Conservation (phyloP, 352 stramenopile genomes). For the Pythium aquatile region DNA sequence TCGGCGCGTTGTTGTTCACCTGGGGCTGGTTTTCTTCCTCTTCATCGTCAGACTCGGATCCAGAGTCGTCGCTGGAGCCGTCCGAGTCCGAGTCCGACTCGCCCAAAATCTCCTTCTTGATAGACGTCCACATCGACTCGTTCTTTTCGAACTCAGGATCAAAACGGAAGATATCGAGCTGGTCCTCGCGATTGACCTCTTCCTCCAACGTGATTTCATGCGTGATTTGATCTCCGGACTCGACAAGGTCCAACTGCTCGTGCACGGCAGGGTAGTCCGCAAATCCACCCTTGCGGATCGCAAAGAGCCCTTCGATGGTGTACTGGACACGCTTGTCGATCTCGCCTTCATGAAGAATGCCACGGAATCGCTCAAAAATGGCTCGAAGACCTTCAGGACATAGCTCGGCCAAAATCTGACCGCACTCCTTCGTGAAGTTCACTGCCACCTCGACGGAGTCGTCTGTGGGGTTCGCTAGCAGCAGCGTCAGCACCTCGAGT, state of each 20-base stretch:
- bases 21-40: conserved; percentile 35
- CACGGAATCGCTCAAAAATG: conserved; percentile 97
- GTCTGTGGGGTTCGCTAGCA: conserved; percentile 97
- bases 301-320: conserved; percentile 97
- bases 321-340: conserved; percentile 98
- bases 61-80: conserved; percentile 39
- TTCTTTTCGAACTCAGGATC: conserved; percentile 96
- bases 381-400: conserved; percentile 91
- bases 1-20: conserved; percentile 33
- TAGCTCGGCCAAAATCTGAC: conserved; percentile 84
- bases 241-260: conserved; percentile 96
- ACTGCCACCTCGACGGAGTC: conserved; percentile 98
- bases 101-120: conserved; percentile 97
- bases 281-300: conserved; percentile 95
- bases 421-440: conserved; percentile 96
- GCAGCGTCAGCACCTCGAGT: conserved; percentile 96
- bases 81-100: conserved; percentile 87
- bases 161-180: conserved; percentile 95
- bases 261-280: conserved; percentile 93
- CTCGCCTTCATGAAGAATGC: conserved; percentile 96
- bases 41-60: conserved; percentile 55
- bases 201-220: conserved; percentile 97
- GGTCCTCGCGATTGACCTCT: conserved; percentile 94
- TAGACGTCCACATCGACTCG: conserved; percentile 94
- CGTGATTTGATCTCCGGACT: conserved; percentile 98